A percentile compares a stretch with the other conserved stretches of the same genome.
Evolutionary conservation across 2,329 filamentous ascomycete genomes (phyloP).

Genomic region (Chrysoporthe deuterocubensis): DNA sequence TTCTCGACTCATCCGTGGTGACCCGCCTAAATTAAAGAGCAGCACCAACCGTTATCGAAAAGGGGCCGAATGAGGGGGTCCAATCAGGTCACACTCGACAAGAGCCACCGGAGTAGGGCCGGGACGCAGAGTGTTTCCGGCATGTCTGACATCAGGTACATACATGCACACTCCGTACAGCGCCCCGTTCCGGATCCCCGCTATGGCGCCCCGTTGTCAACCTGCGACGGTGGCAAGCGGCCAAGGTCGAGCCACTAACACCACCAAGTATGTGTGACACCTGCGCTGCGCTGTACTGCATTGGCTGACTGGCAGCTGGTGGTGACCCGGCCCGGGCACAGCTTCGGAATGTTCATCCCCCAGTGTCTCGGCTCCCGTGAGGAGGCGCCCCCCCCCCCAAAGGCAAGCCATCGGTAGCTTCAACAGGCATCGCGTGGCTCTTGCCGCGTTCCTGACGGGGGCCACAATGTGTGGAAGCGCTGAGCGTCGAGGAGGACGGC

Average conservation of each 20-base stretch:
- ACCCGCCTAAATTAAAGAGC: not conserved
- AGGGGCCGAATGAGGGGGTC: conserved; percentile 13
- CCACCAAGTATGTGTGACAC: not conserved
- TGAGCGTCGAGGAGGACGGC: not conserved
- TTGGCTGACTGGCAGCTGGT: not conserved
- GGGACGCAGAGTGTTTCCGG: conserved; percentile 14
- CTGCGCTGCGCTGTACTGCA: not conserved
- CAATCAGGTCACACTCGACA: conserved; percentile 26
- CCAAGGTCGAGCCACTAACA: not conserved
- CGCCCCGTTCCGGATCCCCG: conserved; percentile 22
- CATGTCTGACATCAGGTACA: conserved; percentile 17
- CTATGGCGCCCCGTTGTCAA: conserved; percentile 1
- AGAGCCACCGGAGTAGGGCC: conserved; percentile 30
- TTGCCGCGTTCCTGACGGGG: not conserved
- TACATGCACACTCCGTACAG: conserved; percentile 5
- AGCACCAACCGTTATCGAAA: not conserved
- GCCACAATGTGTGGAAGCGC: not conserved
- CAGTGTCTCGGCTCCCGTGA: too few species aligned
- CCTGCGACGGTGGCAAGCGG: conserved; percentile 7
- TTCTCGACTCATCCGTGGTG: not conserved
- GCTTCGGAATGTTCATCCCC: not conserved
- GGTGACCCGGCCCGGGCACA: not conserved
- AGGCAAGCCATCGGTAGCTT: too few species aligned
- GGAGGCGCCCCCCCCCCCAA: too few species aligned
- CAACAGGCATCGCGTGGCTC: too few species aligned